phyloP scores from a whole-genome alignment of 257 asterid species.

The Ligustrum vulgare region DNA sequence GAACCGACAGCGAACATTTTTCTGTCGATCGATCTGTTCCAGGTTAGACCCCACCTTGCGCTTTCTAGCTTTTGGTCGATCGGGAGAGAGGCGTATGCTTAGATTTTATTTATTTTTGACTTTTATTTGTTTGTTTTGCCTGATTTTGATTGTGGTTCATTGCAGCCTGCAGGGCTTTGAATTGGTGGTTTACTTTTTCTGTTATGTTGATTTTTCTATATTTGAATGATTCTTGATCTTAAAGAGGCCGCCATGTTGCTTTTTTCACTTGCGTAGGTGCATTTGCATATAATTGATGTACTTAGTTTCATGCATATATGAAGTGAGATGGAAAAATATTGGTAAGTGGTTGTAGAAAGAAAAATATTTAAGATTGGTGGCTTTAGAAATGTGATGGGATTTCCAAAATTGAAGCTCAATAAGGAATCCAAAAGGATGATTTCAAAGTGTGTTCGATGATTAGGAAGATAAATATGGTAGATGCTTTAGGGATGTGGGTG shows the following conservation, averaged over 20 bases:
- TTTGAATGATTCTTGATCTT: conserved; percentile 11
- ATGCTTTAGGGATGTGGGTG: neutral
- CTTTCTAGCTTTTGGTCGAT: conserved; percentile 13
- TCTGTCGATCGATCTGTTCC: conserved; percentile 15
- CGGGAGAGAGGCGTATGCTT: conserved; percentile 5
- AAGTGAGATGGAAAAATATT: neutral
- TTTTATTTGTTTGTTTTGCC: neutral
- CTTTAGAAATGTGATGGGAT: neutral
- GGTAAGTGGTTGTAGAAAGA: conserved; percentile 16
- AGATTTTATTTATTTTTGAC: neutral
- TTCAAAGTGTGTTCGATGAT: neutral
- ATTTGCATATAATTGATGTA: neutral
- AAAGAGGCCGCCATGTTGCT: neutral
- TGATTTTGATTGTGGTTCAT: neutral
- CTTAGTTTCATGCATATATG: neutral
- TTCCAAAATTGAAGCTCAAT: neutral
- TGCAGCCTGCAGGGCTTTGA: neutral
- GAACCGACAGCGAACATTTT: neutral
- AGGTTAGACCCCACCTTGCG: conserved; percentile 21
- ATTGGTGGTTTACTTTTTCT: conserved; percentile 2
- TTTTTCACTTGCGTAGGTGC: neutral
- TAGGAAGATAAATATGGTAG: neutral
- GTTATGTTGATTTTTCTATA: neutral
- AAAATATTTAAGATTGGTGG: neutral
- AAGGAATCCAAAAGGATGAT: neutral